Conservation (phyloP, 2,329 filamentous ascomycete species). For the Monosporascus sp. region DNA sequence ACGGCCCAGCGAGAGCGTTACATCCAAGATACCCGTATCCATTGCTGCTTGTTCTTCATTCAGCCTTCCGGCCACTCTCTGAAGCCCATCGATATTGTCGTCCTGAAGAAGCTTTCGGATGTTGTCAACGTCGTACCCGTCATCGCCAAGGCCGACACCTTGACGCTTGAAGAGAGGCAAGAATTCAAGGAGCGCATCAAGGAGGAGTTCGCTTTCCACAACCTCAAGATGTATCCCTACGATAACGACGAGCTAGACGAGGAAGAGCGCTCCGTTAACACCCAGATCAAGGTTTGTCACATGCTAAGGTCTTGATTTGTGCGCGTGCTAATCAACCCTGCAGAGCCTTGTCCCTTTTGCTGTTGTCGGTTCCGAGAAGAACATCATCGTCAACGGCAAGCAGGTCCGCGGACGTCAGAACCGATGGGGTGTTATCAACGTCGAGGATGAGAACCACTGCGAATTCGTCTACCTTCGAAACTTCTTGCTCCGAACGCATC, state of each 20-base stretch:
- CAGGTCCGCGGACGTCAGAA: conserved; percentile 97
- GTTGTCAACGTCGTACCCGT: conserved; percentile 99
- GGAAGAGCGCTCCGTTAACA: conserved; percentile 90
- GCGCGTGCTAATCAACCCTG: conserved; percentile 27
- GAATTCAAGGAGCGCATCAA: conserved; percentile 99
- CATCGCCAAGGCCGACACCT: conserved; percentile 95
- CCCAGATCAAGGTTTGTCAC: conserved; percentile 81
- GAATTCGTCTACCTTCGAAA: conserved; percentile 98
- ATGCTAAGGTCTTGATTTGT: background rate
- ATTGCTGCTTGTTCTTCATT: conserved; percentile 99
- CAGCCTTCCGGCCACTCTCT: conserved; percentile 96
- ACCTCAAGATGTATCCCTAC: conserved; percentile 99
- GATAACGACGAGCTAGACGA: conserved; percentile 98
- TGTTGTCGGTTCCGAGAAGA: conserved; percentile 96
- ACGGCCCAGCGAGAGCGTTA: conserved; percentile 98
- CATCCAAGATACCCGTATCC: conserved; percentile 97
- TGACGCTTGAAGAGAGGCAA: conserved; percentile 91
- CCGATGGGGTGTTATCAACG: conserved; percentile 98
- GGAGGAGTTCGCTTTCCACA: conserved; percentile 99
- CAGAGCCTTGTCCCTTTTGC: conserved; percentile 94
- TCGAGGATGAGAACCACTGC: conserved; percentile 99
- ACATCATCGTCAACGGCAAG: conserved; percentile 94
- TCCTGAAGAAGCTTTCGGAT: conserved; percentile 98
- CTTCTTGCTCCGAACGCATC: conserved; percentile 96
- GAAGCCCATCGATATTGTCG: conserved; percentile 99